phyloP scores from a whole-genome alignment of 1,139 yeast species.

The Wickerhamomyces sp. region DNA sequence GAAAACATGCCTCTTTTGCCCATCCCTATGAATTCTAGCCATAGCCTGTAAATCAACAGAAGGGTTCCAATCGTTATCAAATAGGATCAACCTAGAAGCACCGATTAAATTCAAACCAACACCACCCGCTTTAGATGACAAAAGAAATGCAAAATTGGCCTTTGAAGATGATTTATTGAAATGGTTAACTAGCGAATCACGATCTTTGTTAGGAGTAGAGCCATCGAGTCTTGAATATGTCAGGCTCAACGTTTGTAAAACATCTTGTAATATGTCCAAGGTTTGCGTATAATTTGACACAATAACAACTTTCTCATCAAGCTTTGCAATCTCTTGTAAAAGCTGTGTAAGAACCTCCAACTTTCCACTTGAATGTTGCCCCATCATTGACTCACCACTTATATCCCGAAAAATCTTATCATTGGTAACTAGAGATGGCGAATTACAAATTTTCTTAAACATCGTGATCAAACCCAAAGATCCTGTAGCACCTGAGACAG shows the following conservation, averaged over 20 bases:
- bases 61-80: slow-evolving; percentile 96
- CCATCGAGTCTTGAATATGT: slow-evolving; percentile 76
- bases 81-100: slow-evolving; percentile 77
- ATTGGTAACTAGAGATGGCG: slow-evolving; percentile 60
- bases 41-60: slow-evolving; percentile 90
- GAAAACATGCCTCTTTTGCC: slow-evolving; percentile 74
- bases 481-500: slow-evolving; percentile 27
- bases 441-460: slow-evolving; percentile 79
- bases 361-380: slow-evolving; percentile 47
- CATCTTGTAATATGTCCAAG: slow-evolving; percentile 64
- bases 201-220: slow-evolving; percentile 58
- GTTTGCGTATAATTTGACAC: slow-evolving; percentile 91
- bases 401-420: slow-evolving; percentile 27
- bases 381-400: slow-evolving; percentile 6
- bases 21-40: slow-evolving; percentile 95
- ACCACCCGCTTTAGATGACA: slow-evolving; percentile 94
- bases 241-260: slow-evolving; percentile 48
- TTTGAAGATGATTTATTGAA: slow-evolving; percentile 53
- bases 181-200: slow-evolving; percentile 62
- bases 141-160: slow-evolving; percentile 57
- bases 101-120: slow-evolving; percentile 88
- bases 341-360: slow-evolving; percentile 50
- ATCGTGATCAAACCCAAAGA: slow-evolving; percentile 69
- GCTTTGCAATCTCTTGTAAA: slow-evolving; percentile 41
- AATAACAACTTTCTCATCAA: slow-evolving; percentile 73